These are phyloP conservation scores for Coemansia umbellata DNA, from an alignment of 192 early-diverging fungal species.

Conservation along the genomic window DNA sequence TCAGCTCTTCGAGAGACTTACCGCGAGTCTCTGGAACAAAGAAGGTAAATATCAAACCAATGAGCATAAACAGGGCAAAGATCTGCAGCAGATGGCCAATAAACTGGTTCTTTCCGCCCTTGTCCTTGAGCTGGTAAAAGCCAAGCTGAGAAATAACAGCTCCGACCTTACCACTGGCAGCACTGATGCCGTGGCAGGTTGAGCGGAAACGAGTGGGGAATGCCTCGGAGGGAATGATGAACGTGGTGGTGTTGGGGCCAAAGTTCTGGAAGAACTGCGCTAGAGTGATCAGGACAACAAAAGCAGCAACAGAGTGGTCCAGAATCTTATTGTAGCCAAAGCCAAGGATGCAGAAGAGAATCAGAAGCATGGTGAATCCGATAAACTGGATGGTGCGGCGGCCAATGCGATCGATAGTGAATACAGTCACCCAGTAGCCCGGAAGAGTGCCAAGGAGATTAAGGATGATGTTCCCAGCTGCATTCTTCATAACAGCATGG, in stretches of 20 bases:
- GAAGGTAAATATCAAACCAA: not conserved
- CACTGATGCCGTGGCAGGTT: slow-evolving; percentile 75
- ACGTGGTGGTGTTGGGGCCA: slow-evolving; percentile 90
- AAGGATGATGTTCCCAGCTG: slow-evolving; percentile 88
- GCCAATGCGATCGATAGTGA: slow-evolving; percentile 78
- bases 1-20: slow-evolving; percentile 2
- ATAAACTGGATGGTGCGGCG: slow-evolving; percentile 86
- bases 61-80: slow-evolving; percentile 3
- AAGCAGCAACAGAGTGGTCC: slow-evolving; percentile 52
- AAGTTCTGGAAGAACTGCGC: slow-evolving; percentile 88
- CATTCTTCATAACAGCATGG: slow-evolving; percentile 58
- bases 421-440: slow-evolving; percentile 94
- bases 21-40: slow-evolving; percentile 3
- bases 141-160: slow-evolving; percentile 68
- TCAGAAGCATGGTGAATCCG: slow-evolving; percentile 76
- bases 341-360: slow-evolving; percentile 72
- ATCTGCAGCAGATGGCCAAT: slow-evolving; percentile 62
- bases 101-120: slow-evolving; percentile 58
- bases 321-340: slow-evolving; percentile 66
- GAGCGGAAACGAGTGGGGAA: slow-evolving; percentile 80
- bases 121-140: slow-evolving; percentile 65
- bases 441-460: slow-evolving; percentile 78
- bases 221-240: slow-evolving; percentile 73
- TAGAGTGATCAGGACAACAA: slow-evolving; percentile 57
- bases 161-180: slow-evolving; percentile 72